phyloP scores from a whole-genome alignment of 805 yeast species.

The Kodamaea neixiangensis region DNA sequence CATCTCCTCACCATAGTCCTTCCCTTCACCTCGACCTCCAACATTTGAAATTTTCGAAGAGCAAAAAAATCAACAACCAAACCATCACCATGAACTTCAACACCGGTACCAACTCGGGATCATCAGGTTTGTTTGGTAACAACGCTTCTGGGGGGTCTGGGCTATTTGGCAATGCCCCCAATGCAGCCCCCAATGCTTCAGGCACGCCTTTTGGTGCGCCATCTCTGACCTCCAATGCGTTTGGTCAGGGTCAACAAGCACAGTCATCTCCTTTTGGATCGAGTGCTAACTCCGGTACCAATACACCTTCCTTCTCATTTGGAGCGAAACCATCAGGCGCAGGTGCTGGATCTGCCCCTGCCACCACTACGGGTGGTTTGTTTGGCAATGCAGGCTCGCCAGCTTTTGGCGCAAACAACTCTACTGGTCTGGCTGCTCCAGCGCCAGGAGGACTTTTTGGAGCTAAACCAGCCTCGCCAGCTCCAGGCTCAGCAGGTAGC shows the following conservation, averaged over 20 bases:
- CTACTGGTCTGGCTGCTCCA: neutral
- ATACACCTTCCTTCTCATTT: neutral
- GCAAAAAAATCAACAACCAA: neutral
- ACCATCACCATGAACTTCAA: neutral
- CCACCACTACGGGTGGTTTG: neutral
- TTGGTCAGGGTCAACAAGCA: neutral
- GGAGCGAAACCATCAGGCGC: neutral
- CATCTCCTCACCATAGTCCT: neutral
- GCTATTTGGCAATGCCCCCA: conserved; percentile 5
- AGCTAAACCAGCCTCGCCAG: neutral
- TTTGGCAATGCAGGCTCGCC: neutral
- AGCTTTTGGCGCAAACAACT: neutral
- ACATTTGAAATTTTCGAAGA: neutral
- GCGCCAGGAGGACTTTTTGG: neutral
- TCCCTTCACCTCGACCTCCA: neutral
- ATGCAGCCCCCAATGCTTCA: conserved; percentile 1
- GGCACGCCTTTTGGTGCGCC: neutral
- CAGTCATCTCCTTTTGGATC: neutral
- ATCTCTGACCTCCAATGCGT: neutral
- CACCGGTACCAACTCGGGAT: neutral
- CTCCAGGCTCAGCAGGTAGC: neutral
- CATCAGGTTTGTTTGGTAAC: neutral
- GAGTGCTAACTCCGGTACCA: neutral
- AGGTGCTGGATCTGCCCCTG: neutral
- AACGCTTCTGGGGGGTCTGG: neutral